These are phyloP conservation scores for Syzygium malaccense DNA, from an alignment of 441 rosid genomes.

Conservation along the genomic window DNA sequence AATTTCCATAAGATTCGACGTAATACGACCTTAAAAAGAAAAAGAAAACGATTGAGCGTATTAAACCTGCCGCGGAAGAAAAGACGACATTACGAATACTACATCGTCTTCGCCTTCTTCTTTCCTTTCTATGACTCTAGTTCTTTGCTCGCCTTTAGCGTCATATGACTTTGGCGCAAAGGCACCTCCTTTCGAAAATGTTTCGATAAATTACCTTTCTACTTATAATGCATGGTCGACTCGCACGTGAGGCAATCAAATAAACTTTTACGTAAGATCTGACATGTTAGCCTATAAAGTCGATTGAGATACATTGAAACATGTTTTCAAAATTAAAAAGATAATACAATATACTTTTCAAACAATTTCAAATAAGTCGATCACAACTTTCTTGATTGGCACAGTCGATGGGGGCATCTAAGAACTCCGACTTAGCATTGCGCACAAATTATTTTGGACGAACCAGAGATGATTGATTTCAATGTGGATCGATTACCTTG, in stretches of 20 bases:
- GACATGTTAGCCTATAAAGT: neutral
- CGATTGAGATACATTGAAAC: neutral
- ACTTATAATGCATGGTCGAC: neutral
- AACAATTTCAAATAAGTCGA: neutral
- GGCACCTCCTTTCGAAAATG: neutral
- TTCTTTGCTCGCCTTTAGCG: neutral
- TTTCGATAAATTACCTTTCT: neutral
- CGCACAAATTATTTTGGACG: rapidly evolving
- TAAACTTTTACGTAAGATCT: neutral
- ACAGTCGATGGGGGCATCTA: rapidly evolving
- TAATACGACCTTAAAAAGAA: neutral
- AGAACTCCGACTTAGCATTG: neutral
- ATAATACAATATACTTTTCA: neutral
- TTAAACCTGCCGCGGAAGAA: neutral
- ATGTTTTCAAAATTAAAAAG: neutral
- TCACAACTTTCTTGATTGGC: too few species aligned
- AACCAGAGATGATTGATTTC: neutral
- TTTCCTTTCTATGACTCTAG: neutral
- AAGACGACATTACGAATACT: neutral
- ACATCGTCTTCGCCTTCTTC: neutral
- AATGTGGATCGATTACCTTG: rapidly evolving
- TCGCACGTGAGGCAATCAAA: neutral
- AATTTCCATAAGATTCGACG: neutral
- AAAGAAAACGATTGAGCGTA: rapidly evolving
- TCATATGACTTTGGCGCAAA: neutral